Evolutionary conservation across 139 green algal species (phyloP).

Genomic region (Coccomyxa sp.): DNA sequence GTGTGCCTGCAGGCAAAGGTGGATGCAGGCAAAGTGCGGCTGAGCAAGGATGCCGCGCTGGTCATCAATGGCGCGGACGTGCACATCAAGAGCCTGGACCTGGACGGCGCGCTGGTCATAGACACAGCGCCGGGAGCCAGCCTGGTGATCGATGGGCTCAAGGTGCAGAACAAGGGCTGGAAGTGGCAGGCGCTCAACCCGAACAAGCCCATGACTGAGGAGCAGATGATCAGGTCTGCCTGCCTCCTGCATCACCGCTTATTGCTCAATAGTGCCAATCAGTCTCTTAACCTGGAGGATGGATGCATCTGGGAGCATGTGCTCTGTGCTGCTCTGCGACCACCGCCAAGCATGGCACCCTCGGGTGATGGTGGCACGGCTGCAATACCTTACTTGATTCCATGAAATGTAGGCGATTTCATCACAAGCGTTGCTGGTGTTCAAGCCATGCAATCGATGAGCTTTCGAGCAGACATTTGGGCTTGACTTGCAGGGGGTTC

Average conservation of each 20-base stretch:
- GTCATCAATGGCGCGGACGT: constrained; percentile 70
- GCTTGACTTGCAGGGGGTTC: constrained; percentile 39
- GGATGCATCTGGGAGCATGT: neutral
- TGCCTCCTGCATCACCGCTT: neutral
- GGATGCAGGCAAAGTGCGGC: constrained; percentile 24
- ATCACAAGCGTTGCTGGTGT: neutral
- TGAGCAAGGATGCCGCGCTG: constrained; percentile 46
- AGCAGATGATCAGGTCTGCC: constrained; percentile 55
- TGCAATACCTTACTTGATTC: neutral
- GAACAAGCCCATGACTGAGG: constrained; percentile 41
- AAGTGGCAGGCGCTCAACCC: constrained; percentile 52
- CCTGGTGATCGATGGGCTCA: constrained; percentile 49
- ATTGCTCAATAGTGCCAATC: neutral
- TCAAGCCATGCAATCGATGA: neutral
- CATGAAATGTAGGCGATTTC: neutral
- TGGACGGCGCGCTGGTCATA: constrained; percentile 81
- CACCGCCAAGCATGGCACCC: neutral
- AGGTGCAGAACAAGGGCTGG: constrained; percentile 82
- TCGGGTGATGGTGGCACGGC: neutral
- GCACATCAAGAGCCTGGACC: constrained; percentile 41
- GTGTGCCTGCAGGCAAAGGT: constrained; percentile 36
- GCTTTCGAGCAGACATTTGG: neutral
- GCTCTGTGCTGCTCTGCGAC: neutral
- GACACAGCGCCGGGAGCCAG: constrained; percentile 38
- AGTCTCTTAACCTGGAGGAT: neutral